These are phyloP conservation scores for Suillus occidentalis DNA, from an alignment of 768 basidiomycete species.

Conservation along the genomic window DNA sequence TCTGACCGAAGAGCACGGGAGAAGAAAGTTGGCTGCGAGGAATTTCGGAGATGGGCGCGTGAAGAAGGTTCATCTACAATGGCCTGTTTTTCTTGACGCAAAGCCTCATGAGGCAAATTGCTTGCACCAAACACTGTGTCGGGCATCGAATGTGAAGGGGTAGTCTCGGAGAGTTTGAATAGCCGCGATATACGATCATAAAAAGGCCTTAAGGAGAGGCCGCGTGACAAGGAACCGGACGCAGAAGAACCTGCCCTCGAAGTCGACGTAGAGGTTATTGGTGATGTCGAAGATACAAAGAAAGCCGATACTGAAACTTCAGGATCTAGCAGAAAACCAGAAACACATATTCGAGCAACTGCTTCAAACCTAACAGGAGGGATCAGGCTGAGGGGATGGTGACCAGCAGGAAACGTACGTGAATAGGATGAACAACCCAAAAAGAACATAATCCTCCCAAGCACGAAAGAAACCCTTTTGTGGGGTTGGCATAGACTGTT, in stretches of 20 bases:
- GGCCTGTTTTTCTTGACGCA: not conserved
- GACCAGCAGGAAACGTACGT: constrained; percentile 53
- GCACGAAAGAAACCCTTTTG: constrained; percentile 75
- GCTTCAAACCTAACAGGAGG: constrained; percentile 66
- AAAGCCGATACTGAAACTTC: constrained; percentile 57
- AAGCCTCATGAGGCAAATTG: not conserved
- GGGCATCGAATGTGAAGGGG: constrained; percentile 17
- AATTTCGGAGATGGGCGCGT: constrained; percentile 42
- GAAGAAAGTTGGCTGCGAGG: constrained; percentile 49
- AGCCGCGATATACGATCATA: constrained; percentile 52
- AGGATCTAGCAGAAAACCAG: constrained; percentile 86
- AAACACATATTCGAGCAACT: constrained; percentile 84
- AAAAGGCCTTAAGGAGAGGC: constrained; percentile 43
- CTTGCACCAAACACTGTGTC: not conserved
- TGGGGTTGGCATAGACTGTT: constrained; percentile 39
- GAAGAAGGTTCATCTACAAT: constrained; percentile 6
- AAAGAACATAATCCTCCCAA: constrained; percentile 91
- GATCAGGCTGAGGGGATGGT: not conserved
- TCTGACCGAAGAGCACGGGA: constrained; percentile 49
- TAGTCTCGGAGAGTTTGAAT: constrained; percentile 44
- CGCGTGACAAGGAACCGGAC: constrained; percentile 42
- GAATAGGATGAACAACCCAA: constrained; percentile 81
- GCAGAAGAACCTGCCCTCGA: constrained; percentile 21
- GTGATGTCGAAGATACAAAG: constrained; percentile 41
- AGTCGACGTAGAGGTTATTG: constrained; percentile 28